Percentiles rank a stretch among this genome's conserved stretches.
Conservation (phyloP, 202 grass and related monocot species). For the Thinopyrum obtusiflorum region DNA sequence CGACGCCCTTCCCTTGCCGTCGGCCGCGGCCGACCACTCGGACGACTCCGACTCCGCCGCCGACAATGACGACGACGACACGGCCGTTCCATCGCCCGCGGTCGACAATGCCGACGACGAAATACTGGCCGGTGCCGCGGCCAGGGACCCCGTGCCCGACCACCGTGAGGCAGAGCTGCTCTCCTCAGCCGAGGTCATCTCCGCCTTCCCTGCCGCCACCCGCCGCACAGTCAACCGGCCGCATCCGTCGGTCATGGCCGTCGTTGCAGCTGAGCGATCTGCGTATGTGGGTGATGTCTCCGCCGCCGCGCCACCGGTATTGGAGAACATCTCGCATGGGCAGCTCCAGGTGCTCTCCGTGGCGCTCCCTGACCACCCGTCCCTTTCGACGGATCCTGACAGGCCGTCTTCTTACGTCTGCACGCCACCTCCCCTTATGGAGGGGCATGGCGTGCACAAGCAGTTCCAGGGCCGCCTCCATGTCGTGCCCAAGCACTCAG, state of each 20-base stretch:
- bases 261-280: conserved; percentile 55
- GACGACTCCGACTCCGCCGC: conserved; percentile 24
- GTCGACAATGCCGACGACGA: conserved; percentile 7
- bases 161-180: conserved; percentile 63
- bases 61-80: conserved; percentile 33
- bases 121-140: background rate
- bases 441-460: conserved; percentile 67
- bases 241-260: conserved; percentile 59
- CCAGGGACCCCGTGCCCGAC: conserved; percentile 41
- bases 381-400: conserved; percentile 42
- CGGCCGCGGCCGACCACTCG: conserved; percentile 14
- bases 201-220: conserved; percentile 47
- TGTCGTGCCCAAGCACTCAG: conserved; percentile 72
- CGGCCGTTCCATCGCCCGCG: background rate
- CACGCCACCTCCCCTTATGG: conserved; percentile 59
- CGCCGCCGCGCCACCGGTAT: background rate
- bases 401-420: conserved; percentile 72
- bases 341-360: conserved; percentile 74
- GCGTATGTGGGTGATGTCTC: background rate
- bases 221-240: conserved; percentile 65
- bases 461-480: conserved; percentile 52
- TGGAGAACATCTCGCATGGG: conserved; percentile 86
- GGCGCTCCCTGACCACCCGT: conserved; percentile 60
- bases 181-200: conserved; percentile 47
- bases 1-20: conserved; percentile 35